Conservation (phyloP, 495 filamentous ascomycete species). For the Neurospora sp. region DNA sequence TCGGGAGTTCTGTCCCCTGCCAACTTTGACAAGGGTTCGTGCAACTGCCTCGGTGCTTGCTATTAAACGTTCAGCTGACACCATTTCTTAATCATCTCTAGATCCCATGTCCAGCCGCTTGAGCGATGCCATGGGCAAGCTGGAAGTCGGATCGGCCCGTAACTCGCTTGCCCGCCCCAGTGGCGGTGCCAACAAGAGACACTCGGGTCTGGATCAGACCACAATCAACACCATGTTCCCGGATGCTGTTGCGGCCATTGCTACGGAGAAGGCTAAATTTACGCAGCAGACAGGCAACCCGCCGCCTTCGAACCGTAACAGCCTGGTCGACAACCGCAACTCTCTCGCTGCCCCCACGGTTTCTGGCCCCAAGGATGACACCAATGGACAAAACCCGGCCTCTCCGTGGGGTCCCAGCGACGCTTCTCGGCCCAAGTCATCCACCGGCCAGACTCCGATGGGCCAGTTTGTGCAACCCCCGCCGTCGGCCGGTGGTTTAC, state of each 20-base stretch:
- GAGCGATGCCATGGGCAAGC: slow-evolving; percentile 95
- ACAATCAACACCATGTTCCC: slow-evolving; percentile 99
- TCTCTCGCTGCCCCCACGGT: slow-evolving; percentile 74
- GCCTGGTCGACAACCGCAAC: slow-evolving; percentile 69
- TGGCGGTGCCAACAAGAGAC: slow-evolving; percentile 66
- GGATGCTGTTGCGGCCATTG: slow-evolving; percentile 93
- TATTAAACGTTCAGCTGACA: background rate
- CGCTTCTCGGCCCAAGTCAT: slow-evolving; percentile 75
- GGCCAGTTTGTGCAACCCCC: slow-evolving; percentile 89
- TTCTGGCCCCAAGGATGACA: slow-evolving; percentile 47
- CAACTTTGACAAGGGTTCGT: slow-evolving; percentile 94
- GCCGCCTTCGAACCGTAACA: slow-evolving; percentile 88
- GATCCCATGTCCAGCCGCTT: slow-evolving; percentile 96
- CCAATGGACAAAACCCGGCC: slow-evolving; percentile 47
- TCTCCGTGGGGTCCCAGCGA: slow-evolving; percentile 68
- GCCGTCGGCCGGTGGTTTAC: slow-evolving; percentile 66
- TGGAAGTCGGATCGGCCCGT: slow-evolving; percentile 74
- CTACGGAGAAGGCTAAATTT: slow-evolving; percentile 94
- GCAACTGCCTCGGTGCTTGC: slow-evolving; percentile 6
- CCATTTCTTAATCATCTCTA: slow-evolving; percentile 23
- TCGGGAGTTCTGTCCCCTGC: slow-evolving; percentile 91
- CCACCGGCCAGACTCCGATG: slow-evolving; percentile 81
- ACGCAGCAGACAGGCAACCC: slow-evolving; percentile 86
- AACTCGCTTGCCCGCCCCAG: slow-evolving; percentile 74
- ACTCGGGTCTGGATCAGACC: slow-evolving; percentile 81